Evolutionary conservation across 1,284 basidiomycete genomes (phyloP), one percentile per base, ranked within the genome.

Genomic region (Microbotryum silenes-acaulis): DNA sequence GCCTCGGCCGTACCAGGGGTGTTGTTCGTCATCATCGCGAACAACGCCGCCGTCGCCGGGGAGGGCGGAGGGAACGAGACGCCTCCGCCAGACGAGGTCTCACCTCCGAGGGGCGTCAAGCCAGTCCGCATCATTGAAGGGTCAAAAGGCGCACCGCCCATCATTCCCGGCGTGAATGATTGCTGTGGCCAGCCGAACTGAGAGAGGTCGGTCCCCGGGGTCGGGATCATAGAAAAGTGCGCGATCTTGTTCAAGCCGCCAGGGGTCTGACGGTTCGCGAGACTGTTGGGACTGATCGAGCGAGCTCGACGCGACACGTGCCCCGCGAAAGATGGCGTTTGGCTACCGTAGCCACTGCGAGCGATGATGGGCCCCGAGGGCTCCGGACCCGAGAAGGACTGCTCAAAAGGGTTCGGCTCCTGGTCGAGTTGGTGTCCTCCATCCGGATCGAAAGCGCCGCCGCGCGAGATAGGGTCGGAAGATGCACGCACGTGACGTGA

Each of bases 381-480:
- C 3, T 27, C 47, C 14, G 60, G 51, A 23, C 63, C 74, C 76
- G 84, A 84, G 76, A 97, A 97, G 56, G 89, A 93, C 76, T 91
- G 88, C 74, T 97, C 93, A 73, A 97, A 97, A 0, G 93, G 93
- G 74, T 97, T 97, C 18, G 89, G 90, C 75, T 97, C 93, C 62
- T 91, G 83, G 29, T 55, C 58, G 21, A 53, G 42, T 27, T 31
- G 56, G n/a, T 56, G 54, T n/a, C 49, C 50, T 56, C 72, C 67
- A 51, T 31, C 33, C 6, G 27, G 27, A 33, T 27, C 59, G 46
- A 68, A 68, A 33, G 62, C 61, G 33, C 67, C 67, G 21, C 65
- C 63, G 44, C 67, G 65, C 18, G 67, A 69, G 46, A 66, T 53
- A 0, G 67, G 67, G 50, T 69, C 67, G 5, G 67, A 69, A 8